Evolutionary conservation across 768 basidiomycete species (phyloP), one percentile per base, ranked within the genome.

Genomic region (Suillus spraguei): DNA sequence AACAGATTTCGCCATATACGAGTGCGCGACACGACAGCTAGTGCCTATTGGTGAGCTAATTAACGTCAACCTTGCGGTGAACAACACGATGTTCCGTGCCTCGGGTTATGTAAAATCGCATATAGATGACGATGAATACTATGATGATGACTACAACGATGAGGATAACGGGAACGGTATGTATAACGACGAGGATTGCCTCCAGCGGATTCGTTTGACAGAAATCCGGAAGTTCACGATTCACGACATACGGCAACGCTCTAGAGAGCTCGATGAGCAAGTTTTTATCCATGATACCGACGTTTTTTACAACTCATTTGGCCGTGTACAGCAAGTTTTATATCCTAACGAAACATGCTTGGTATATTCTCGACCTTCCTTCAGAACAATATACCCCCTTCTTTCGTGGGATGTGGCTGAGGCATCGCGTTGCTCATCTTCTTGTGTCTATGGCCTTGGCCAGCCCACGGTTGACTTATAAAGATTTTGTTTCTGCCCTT

Each of bases 361-460:
- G 90, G 90, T 92, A 92, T 65, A 87, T 91, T 61, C 78, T 92
- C 2, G 79, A 81, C 13, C 63, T 65, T 2, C 87, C 90, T 0
- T 80, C 84, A 0, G 52, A 59, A 1, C 39, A 60, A 3, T 91
- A 91, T 66, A 55, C 59, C 16, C 73, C 77, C 0, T 82, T 80
- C 60, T 90, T 80, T 67, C 64, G 63, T 1, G 64, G 73, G 0
- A 85, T 88, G 62, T 86, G 82, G 80, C 74, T 79, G 10, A 77
- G 74, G 53, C 85, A 88, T 65, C 79, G 77, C 2, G 60, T 87
- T 20, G 73, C 85, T 1, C 82, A 87, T 66, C 72, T 83, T n/a
- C 64, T 87, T 5, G 73, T 86, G 17, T 72, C 73, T 0, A 71
- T 70, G 1, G 75, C 80, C 20, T 65, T 82, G 6, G 68, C 71